These are phyloP conservation scores for Trametes elegans DNA, from an alignment of 768 basidiomycete species.

Conservation along the genomic window DNA sequence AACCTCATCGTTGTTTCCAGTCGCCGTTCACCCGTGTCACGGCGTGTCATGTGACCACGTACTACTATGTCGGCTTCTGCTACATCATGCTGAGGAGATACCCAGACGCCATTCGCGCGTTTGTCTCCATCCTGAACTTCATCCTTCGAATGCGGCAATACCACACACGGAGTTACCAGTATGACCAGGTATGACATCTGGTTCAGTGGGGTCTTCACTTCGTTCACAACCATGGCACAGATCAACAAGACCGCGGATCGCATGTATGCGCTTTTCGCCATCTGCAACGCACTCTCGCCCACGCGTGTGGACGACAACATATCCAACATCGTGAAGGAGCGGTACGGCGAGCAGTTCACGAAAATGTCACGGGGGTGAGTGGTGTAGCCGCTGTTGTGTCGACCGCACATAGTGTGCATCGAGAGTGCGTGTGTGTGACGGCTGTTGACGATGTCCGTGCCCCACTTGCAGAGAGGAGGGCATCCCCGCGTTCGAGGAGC, in stretches of 20 bases:
- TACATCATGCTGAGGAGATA: constrained; percentile 94
- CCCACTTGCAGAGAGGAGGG: constrained; percentile 57
- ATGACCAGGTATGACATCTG: constrained; percentile 69
- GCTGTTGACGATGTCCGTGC: not conserved
- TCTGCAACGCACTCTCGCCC: constrained; percentile 91
- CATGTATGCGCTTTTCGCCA: constrained; percentile 95
- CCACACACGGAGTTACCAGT: constrained; percentile 95
- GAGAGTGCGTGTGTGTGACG: not conserved
- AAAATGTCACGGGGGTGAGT: constrained; percentile 85
- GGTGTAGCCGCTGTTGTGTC: not conserved
- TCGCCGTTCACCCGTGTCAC: constrained; percentile 92
- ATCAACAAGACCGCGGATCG: constrained; percentile 97
- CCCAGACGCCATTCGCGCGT: constrained; percentile 92
- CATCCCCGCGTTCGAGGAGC: constrained; percentile 81
- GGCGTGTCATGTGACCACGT: constrained; percentile 93
- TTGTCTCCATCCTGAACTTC: constrained; percentile 91
- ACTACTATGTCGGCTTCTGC: constrained; percentile 96
- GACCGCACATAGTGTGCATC: not conserved
- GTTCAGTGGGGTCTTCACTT: not conserved
- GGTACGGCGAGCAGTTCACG: constrained; percentile 86
- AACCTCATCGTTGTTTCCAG: constrained; percentile 30
- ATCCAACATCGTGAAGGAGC: constrained; percentile 88
- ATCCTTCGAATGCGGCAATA: constrained; percentile 95
- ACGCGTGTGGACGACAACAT: constrained; percentile 93
- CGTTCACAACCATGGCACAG: constrained; percentile 36